A percentile compares a stretch with the other conserved stretches of the same genome.
Conservation (phyloP, 306 rosid genomes). For the Lathyrus sativus region DNA sequence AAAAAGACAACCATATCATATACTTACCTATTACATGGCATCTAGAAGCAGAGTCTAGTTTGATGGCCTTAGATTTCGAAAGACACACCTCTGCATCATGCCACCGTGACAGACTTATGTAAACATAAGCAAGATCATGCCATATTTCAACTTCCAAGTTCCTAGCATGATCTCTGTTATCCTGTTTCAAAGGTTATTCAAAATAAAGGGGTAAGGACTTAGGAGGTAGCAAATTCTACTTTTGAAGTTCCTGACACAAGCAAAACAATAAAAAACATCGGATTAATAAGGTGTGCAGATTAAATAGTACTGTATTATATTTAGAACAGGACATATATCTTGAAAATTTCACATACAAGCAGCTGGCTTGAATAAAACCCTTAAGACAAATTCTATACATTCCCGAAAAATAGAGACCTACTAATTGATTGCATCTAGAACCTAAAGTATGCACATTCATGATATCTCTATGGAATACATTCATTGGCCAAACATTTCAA, state of each 20-base stretch:
- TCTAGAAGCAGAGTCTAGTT: constrained; percentile 63
- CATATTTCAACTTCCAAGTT: constrained; percentile 78
- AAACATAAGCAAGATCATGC: constrained; percentile 80
- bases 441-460: neutral
- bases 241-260: constrained; percentile 7
- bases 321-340: neutral
- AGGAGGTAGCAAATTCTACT: constrained; percentile 30
- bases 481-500: constrained; percentile 20
- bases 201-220: constrained; percentile 26
- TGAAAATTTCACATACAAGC: neutral
- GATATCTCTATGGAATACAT: constrained; percentile 14
- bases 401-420: neutral
- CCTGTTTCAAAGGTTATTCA: constrained; percentile 47
- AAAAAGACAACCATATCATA: neutral
- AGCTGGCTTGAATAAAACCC: constrained; percentile 10
- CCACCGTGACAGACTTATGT: constrained; percentile 72
- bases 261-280: neutral
- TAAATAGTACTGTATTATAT: neutral
- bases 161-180: constrained; percentile 48
- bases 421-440: constrained; percentile 17
- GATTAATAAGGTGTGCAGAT: constrained; percentile 4
- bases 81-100: constrained; percentile 80
- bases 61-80: constrained; percentile 72
- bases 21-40: constrained; percentile 72
- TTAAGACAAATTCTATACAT: constrained; percentile 16